Evolutionary conservation across 441 rosid species (phyloP), one percentile per base, ranked within the genome.

Genomic region (Adansonia madagascariensis): DNA sequence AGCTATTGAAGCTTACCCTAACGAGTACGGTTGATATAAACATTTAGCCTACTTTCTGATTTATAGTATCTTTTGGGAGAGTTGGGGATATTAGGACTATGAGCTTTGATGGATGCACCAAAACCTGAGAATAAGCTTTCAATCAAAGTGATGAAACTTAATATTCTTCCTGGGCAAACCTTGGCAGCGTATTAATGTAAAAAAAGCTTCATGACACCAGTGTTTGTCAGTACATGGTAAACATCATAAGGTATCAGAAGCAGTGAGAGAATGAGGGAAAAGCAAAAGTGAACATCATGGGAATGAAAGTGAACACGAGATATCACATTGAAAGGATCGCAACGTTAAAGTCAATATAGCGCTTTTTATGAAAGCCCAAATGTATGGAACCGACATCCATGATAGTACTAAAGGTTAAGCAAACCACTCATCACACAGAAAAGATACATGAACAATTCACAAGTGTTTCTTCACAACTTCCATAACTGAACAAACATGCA

Each of bases 371-470:
- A 59, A 79, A 50, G 84, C 47, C 57, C 70, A 73, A 70, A 70
- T 60, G 84, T 79, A 49, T 22, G 50, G 63, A 71, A 57, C 20
- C 15, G 50, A 15, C 72, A 49, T 79, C 46, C 43, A 70, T 6
- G 46, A 55, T 81, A 76, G 75, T 57, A 39, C 74, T 76, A 22
- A 9, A 31, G 79, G 79, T 74, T 65, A 56, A 47, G 57, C 76
- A 78, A 77, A 78, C 72, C 75, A 85, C 71, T 71, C 67, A 50
- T 69, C 79, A 82, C 66, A 60, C 82, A n/a, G 49, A n/a, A 79
- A 82, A 65, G 81, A 63, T 63, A 49, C 77, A 82, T 2, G 82
- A 80, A 75, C 47, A 56, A 66, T 76, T 71, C 75, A 74, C 61
- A 77, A 31, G 50, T 77, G 74, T 53, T 69, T 72, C 69, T 15